phyloP scores from a whole-genome alignment of 345 rosid species.

The Physaria fendleri region DNA sequence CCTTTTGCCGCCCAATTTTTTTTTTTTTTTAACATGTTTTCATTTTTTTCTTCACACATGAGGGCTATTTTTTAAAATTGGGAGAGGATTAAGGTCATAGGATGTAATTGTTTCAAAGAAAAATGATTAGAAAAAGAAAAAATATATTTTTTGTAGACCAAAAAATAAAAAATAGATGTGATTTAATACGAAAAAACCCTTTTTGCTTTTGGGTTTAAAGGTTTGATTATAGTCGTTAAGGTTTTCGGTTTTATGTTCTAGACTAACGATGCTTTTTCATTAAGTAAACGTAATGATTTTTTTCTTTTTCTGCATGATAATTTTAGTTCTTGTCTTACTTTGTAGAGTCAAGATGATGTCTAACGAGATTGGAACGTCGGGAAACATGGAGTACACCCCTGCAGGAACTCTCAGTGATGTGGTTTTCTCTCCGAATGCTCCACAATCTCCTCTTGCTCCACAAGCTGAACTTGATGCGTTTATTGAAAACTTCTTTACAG shows the following conservation, averaged over 20 bases:
- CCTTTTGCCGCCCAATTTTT: too few relatives aligned
- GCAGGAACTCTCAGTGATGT: conserved; percentile 44
- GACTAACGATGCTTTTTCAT: background rate
- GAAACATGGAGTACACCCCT: conserved; percentile 67
- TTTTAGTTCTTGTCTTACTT: background rate
- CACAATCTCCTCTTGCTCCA: too few relatives aligned
- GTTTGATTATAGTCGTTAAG: conserved; percentile 1
- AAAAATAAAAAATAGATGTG: too few relatives aligned
- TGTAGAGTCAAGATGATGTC: conserved; percentile 45
- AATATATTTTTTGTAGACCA: too few relatives aligned
- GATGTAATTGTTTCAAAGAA: too few relatives aligned
- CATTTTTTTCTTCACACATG: too few relatives aligned
- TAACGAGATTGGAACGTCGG: conserved; percentile 73
- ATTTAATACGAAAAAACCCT: conserved; percentile 2
- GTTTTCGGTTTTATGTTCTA: too few relatives aligned
- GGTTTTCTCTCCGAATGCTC: conserved; percentile 39
- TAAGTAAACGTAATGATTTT: background rate
- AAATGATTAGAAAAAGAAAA: too few relatives aligned
- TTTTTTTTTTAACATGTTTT: too few relatives aligned
- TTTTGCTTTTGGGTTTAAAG: background rate
- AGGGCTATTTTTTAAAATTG: too few relatives aligned
- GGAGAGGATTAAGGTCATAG: too few relatives aligned
- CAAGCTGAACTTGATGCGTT: conserved; percentile 51
- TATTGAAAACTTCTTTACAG: conserved; percentile 84
- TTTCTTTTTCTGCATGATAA: background rate